These are phyloP conservation scores for Pilaira anomala DNA, from an alignment of 192 early-diverging fungal genomes.

Conservation along the genomic window DNA sequence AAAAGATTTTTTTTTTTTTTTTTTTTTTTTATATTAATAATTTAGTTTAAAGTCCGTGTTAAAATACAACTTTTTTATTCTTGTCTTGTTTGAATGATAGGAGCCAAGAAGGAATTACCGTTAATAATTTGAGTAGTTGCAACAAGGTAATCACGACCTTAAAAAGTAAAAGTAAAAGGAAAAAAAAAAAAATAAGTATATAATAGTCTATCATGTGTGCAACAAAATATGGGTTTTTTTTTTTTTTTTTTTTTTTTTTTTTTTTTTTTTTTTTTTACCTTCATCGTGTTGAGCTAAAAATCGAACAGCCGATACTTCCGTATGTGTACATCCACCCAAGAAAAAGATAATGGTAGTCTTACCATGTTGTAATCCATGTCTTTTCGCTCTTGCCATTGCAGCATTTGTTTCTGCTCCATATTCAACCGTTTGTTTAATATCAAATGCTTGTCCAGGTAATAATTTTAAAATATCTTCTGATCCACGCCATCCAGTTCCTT, in stretches of 20 bases:
- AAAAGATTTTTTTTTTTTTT: not conserved
- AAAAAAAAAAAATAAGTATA: not conserved
- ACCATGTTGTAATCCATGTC: conserved; percentile 24
- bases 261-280: conserved; percentile 32
- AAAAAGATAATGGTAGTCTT: conserved; percentile 83
- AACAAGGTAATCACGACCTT: conserved; percentile 73
- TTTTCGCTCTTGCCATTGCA: conserved; percentile 27
- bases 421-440: conserved; percentile 64
- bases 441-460: conserved; percentile 80
- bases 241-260: not conserved
- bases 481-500: conserved; percentile 73
- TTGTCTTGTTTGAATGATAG: conserved; percentile 20
- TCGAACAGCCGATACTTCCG: conserved; percentile 90
- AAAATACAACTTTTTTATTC: not conserved
- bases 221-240: conserved; percentile 3
- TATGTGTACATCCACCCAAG: conserved; percentile 91
- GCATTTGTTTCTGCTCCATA: conserved; percentile 40
- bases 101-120: conserved; percentile 75
- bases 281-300: conserved; percentile 79
- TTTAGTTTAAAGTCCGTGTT: too few species aligned
- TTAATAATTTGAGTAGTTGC: conserved; percentile 90
- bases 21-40: not conserved
- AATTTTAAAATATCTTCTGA: conserved; percentile 81
- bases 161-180: too few species aligned
- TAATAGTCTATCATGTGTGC: not conserved